A percentile compares a stretch with the other conserved stretches of the same genome.
phyloP scores from a whole-genome alignment of 73 alveolate genomes.

The Chromera velia region DNA sequence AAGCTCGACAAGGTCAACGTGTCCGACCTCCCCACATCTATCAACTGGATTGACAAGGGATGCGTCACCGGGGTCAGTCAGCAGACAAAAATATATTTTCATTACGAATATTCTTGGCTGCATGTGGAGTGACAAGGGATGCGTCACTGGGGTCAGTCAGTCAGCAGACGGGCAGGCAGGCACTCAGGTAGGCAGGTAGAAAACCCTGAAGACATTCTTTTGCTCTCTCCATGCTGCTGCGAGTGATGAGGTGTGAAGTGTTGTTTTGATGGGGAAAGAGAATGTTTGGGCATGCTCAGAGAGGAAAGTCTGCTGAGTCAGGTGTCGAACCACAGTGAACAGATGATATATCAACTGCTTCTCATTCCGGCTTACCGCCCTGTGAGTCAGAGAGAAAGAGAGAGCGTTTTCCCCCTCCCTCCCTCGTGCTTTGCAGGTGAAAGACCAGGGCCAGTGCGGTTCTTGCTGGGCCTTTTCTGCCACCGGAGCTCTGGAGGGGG shows the following conservation, averaged over 20 bases:
- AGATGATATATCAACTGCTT: background rate
- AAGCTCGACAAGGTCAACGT: constrained; percentile 10
- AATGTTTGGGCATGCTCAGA: background rate
- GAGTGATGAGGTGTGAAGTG: too few relatives aligned
- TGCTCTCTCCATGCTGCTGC: too few relatives aligned
- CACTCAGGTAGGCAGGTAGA: too few relatives aligned
- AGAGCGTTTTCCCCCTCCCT: background rate
- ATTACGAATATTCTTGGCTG: background rate
- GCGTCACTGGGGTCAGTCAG: background rate
- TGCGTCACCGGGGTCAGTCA: background rate
- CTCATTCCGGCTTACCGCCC: background rate
- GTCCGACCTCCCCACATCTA: constrained; percentile 5
- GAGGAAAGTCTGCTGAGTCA: constrained; percentile 30
- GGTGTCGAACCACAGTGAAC: background rate
- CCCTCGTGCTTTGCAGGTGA: constrained; percentile 2
- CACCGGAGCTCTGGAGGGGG: constrained; percentile 83
- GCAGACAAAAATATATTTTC: background rate
- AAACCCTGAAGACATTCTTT: too few relatives aligned
- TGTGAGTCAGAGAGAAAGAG: background rate
- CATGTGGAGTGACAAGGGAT: constrained; percentile 9
- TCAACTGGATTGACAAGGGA: constrained; percentile 14
- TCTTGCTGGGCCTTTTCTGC: constrained; percentile 95
- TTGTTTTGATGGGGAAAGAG: background rate
- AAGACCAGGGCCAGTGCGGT: constrained; percentile 68
- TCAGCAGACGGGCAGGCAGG: background rate